A percentile compares a stretch with the other conserved stretches of the same genome.
phyloP scores from a whole-genome alignment of 805 yeast species.

The Suhomyces xylopsoci region DNA sequence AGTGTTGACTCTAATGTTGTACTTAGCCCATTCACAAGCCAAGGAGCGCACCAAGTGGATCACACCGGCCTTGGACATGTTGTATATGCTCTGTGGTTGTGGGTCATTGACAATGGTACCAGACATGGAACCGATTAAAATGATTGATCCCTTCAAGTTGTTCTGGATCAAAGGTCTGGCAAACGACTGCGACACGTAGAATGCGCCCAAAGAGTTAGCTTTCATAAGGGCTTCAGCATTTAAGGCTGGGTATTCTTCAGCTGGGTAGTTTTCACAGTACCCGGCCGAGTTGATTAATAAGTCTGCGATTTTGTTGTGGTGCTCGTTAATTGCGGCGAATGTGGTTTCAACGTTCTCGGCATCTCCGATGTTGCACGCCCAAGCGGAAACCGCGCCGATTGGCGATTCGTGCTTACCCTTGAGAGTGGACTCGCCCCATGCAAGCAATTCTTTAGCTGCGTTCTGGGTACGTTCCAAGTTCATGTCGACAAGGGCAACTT shows the following conservation, averaged over 20 bases:
- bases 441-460: constrained; percentile 48
- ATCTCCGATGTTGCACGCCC: constrained; percentile 74
- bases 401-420: constrained; percentile 30
- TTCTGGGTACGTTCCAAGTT: constrained; percentile 55
- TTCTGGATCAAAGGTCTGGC: constrained; percentile 63
- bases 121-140: constrained; percentile 76
- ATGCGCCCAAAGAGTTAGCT: constrained; percentile 72
- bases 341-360: constrained; percentile 54
- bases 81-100: constrained; percentile 76
- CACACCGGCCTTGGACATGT: constrained; percentile 85
- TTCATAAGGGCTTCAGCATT: constrained; percentile 67
- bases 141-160: constrained; percentile 57
- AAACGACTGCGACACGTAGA: constrained; percentile 70
- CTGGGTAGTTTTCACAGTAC: constrained; percentile 76
- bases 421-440: constrained; percentile 48
- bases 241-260: constrained; percentile 69
- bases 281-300: constrained; percentile 80
- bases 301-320: constrained; percentile 60
- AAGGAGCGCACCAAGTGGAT: constrained; percentile 73
- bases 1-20: constrained; percentile 72
- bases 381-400: constrained; percentile 50
- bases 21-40: constrained; percentile 81
- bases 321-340: constrained; percentile 51
- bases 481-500: constrained; percentile 69
- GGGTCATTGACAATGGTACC: constrained; percentile 77